phyloP scores from a whole-genome alignment of 257 asterid genomes.

The Lycium barbarum region DNA sequence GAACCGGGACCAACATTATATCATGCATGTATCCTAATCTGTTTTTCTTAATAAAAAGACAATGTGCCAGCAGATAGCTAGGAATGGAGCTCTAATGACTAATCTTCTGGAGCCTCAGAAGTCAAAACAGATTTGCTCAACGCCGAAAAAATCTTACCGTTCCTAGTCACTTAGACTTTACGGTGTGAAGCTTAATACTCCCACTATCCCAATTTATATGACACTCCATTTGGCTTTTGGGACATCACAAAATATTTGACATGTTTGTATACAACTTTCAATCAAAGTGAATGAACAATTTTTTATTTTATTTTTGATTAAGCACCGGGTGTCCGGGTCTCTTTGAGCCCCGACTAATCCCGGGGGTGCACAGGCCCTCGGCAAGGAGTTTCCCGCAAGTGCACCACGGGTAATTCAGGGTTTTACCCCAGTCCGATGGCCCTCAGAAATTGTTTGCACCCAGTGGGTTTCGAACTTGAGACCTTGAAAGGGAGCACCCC shows the following conservation, averaged over 20 bases:
- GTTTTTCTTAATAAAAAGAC: neutral
- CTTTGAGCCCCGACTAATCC: too few relatives aligned
- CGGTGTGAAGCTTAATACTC: neutral
- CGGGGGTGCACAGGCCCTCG: too few relatives aligned
- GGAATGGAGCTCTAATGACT: neutral
- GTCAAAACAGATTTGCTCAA: neutral
- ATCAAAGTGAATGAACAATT: conserved; percentile 2
- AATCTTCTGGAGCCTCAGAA: conserved; percentile 2
- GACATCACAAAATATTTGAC: neutral
- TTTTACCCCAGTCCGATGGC: too few relatives aligned
- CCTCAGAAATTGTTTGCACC: too few relatives aligned
- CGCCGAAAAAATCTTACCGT: neutral
- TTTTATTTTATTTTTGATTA: too few relatives aligned
- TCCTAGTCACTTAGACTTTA: neutral
- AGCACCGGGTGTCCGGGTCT: too few relatives aligned
- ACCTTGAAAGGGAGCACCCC: too few relatives aligned
- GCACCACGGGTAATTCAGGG: too few relatives aligned
- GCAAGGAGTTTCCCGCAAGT: too few relatives aligned
- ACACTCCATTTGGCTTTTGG: neutral
- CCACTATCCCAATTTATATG: neutral
- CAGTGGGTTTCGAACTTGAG: too few relatives aligned
- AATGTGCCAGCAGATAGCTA: neutral
- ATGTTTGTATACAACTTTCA: neutral
- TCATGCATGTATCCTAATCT: neutral
- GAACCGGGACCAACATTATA: neutral